Evolutionary conservation across 495 filamentous ascomycete genomes (phyloP).

Genomic region (Gamarada debralockiae): DNA sequence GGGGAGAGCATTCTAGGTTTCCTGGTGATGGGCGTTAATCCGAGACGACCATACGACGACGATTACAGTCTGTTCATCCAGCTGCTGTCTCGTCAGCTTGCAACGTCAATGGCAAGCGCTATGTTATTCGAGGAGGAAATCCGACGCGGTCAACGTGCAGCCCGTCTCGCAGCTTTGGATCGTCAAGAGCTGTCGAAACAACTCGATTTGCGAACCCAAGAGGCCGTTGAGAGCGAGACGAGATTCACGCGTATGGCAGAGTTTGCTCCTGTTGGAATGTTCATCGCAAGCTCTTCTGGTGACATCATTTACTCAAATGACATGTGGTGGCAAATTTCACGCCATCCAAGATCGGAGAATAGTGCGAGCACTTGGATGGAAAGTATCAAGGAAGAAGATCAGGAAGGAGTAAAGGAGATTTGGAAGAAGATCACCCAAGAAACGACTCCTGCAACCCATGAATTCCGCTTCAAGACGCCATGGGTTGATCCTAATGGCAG

Average conservation of each 20-base stretch:
- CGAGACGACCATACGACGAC: constrained; percentile 62
- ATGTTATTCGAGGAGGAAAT: constrained; percentile 74
- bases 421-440: constrained; percentile 57
- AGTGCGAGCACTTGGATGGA: constrained; percentile 61
- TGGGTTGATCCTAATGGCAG: constrained; percentile 56
- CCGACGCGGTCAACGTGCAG: constrained; percentile 59
- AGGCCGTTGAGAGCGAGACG: constrained; percentile 66
- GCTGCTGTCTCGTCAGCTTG: constrained; percentile 64
- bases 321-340: constrained; percentile 60
- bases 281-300: constrained; percentile 61
- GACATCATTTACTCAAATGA: constrained; percentile 69
- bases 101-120: constrained; percentile 67
- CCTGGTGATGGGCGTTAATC: constrained; percentile 65
- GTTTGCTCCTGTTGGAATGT: constrained; percentile 68
- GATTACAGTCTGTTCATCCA: constrained; percentile 68
- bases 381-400: constrained; percentile 58
- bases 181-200: constrained; percentile 63
- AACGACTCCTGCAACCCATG: constrained; percentile 52
- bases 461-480: constrained; percentile 64
- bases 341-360: constrained; percentile 45
- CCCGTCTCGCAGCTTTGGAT: constrained; percentile 60
- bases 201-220: constrained; percentile 60
- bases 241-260: constrained; percentile 72
- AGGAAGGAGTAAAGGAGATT: constrained; percentile 41
- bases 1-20: constrained; percentile 60